Conservation (phyloP, 345 rosid genomes). For the Murraya paniculata region DNA sequence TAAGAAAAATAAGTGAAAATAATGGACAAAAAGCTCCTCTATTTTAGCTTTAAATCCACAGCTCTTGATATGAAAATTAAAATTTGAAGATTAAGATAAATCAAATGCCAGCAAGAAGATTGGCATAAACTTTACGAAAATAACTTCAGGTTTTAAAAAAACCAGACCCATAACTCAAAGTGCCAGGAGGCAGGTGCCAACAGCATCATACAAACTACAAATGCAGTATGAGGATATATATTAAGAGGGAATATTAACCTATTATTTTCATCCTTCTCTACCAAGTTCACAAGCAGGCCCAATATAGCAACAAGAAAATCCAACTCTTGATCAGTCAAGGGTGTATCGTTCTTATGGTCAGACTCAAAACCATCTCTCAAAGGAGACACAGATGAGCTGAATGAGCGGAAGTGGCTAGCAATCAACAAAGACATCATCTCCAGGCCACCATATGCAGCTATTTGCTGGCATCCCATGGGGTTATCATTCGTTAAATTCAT, state of each 20-base stretch:
- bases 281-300: conserved; percentile 90
- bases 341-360: conserved; percentile 38
- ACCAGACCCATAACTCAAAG: neutral
- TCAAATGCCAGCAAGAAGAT: neutral
- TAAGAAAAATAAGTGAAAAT: neutral
- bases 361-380: conserved; percentile 26
- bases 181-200: neutral
- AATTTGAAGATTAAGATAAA: neutral
- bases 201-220: conserved; percentile 10
- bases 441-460: conserved; percentile 78
- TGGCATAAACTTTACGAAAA: neutral
- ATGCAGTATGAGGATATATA: neutral
- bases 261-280: conserved; percentile 87
- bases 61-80: neutral
- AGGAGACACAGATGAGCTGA: conserved; percentile 42
- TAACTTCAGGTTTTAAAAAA: neutral
- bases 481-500: conserved; percentile 95
- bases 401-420: conserved; percentile 73
- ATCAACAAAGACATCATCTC: conserved; percentile 77
- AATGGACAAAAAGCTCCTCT: neutral
- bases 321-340: conserved; percentile 78
- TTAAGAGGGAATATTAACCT: conserved; percentile 45
- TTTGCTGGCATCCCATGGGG: conserved; percentile 76
- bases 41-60: neutral
- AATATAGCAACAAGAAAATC: conserved; percentile 95